A percentile compares a stretch with the other conserved stretches of the same genome.
Evolutionary conservation across 2,329 filamentous ascomycete species (phyloP).

Genomic region (Onygenales sp.): DNA sequence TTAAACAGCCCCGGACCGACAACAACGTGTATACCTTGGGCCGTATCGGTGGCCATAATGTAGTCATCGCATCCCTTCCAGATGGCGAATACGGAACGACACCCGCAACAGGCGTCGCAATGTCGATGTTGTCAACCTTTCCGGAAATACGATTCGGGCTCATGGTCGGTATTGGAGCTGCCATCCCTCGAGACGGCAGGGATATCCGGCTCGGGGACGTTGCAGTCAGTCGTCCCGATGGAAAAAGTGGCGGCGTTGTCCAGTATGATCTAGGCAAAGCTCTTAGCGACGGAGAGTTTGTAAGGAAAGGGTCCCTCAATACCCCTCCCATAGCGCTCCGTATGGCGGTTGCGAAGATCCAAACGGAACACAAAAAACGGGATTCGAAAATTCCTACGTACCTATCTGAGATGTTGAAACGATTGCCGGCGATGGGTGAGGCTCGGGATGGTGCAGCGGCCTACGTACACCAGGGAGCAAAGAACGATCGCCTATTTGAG

Average conservation of each 20-base stretch:
- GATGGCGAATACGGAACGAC: conserved; percentile 5
- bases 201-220: conserved; percentile 19
- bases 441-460: background rate
- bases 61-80: conserved; percentile 12
- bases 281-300: conserved; percentile 11
- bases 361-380: background rate
- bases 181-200: conserved; percentile 7
- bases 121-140: conserved; percentile 12
- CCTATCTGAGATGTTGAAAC: conserved; percentile 2
- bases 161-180: conserved; percentile 17
- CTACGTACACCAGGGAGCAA: background rate
- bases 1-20: conserved; percentile 3
- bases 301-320: conserved; percentile 13
- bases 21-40: conserved; percentile 14
- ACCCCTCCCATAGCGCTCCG: conserved; percentile 7
- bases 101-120: conserved; percentile 9
- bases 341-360: background rate
- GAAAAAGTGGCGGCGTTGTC: conserved; percentile 14
- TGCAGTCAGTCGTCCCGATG: conserved; percentile 13
- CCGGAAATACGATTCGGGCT: conserved; percentile 12
- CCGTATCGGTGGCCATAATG: conserved; percentile 12
- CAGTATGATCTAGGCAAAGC: conserved; percentile 22
- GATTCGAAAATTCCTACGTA: background rate
- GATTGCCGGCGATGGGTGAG: conserved; percentile 1
- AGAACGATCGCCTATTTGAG: conserved; percentile 3